Base-by-base conservation (phyloP, 192 early-diverging fungal species). In the Spizellomyces punctatus region DNA sequence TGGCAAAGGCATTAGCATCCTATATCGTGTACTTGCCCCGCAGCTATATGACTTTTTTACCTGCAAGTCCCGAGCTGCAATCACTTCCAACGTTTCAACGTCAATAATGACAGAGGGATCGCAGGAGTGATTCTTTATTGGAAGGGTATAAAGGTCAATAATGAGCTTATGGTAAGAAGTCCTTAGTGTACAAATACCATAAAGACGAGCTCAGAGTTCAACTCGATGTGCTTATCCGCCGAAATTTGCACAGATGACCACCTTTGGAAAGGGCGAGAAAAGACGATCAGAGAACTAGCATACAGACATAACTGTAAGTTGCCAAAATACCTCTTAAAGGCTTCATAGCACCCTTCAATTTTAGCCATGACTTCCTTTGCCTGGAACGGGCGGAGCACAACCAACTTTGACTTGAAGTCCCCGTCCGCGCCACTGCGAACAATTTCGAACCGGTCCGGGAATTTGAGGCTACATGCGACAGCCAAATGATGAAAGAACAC, bases 41-140 rank as follows among this genome's bases (percentile, higher is more conserved):
- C 58, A 52, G 49, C 14, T 12, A 2, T n/a, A 19, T 54, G 50
- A 2, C 17, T 19, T 12, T 12, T 14, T 17, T 62, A 57, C 73
- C 46, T 73, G 43, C n/a, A 80, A 63, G 54, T 76, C 75, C n/a
- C 60, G 50, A 21, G 43, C 46, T 4, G 75, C 79, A 41, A 76
- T 58, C 1, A 80, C 67, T n/a, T 63, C 17, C 64, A 70, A 68
- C 27, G 6, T 42, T 22, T 14, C 50, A 16, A 64, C 50, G 36
- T 77, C 75, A 49, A 80, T 62, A 14, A 65, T 10, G 6, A 71
- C 67, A 44, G 75, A 74, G 12, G 79, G 79, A 49, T 80, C 75
- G 49, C 79, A 80, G 12, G 79, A 80, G 73, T 80, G 79, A 71
- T 80, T 80, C 72, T 74, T 22, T 3, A 62, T 50, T 10, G 36